These are phyloP conservation scores for Cantharellus cinnabarinus DNA, from an alignment of 768 basidiomycete genomes.

Conservation along the genomic window DNA sequence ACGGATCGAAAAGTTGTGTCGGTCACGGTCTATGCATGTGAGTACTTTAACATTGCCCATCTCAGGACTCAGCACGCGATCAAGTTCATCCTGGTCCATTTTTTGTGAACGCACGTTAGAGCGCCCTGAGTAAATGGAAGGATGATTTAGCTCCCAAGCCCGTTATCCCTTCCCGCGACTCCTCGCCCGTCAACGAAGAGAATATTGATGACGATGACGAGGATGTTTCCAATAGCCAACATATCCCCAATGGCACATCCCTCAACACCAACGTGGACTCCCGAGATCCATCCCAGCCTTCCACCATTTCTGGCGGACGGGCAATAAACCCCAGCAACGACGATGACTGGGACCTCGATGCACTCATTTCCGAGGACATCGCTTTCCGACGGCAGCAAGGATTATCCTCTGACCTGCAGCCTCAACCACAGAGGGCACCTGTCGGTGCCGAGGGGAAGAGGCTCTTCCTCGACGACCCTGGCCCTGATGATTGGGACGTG, in stretches of 20 bases:
- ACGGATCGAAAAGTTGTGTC: constrained; percentile 75
- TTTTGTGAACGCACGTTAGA: constrained; percentile 20
- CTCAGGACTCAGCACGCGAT: background rate
- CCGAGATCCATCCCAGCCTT: background rate
- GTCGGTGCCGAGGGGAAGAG: constrained; percentile 15
- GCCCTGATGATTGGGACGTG: constrained; percentile 31
- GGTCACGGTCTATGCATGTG: constrained; percentile 72
- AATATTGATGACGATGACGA: constrained; percentile 12
- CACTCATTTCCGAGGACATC: constrained; percentile 1
- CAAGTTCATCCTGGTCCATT: constrained; percentile 3
- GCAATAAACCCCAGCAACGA: constrained; percentile 1
- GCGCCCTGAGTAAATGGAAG: constrained; percentile 52
- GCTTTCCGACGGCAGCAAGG: background rate
- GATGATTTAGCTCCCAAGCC: constrained; percentile 28
- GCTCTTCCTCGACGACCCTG: background rate
- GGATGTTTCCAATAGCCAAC: constrained; percentile 12
- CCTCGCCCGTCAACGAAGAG: background rate
- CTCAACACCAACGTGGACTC: background rate
- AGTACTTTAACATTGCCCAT: constrained; percentile 12
- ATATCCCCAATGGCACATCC: constrained; percentile 6
- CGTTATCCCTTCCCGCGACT: constrained; percentile 8
- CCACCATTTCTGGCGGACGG: background rate
- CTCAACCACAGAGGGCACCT: constrained; percentile 20
- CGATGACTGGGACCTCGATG: constrained; percentile 8
- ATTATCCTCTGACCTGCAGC: constrained; percentile 5